A percentile compares a stretch with the other conserved stretches of the same genome.
phyloP scores from a whole-genome alignment of 345 rosid genomes.

The Pseudoturritis turrita region DNA sequence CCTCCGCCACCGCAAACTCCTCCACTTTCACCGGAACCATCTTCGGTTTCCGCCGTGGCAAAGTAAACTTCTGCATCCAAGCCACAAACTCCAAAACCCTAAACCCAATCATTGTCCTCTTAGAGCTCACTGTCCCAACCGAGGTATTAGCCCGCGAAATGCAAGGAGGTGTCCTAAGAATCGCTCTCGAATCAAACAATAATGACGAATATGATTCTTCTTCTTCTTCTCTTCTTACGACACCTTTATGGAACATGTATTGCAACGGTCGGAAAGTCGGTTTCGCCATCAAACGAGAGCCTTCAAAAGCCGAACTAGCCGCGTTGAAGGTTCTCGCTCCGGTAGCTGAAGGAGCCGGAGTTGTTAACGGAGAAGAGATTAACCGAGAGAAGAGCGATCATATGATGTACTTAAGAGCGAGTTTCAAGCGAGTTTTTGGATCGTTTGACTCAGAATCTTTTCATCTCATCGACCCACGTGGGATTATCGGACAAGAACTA shows the following conservation, averaged over 20 bases:
- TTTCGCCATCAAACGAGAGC: slow-evolving; percentile 53
- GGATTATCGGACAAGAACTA: slow-evolving; percentile 64
- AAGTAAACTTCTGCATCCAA: slow-evolving; percentile 62
- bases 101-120: slow-evolving; percentile 46
- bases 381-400: slow-evolving; percentile 34
- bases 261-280: slow-evolving; percentile 73
- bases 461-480: slow-evolving; percentile 65
- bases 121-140: slow-evolving; percentile 54
- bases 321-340: slow-evolving; percentile 48
- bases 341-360: slow-evolving; percentile 61
- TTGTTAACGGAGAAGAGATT: slow-evolving; percentile 40
- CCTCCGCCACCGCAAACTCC: slow-evolving; percentile 25
- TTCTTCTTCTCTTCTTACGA: slow-evolving; percentile 38
- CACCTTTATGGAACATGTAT: slow-evolving; percentile 58
- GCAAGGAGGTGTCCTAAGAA: slow-evolving; percentile 52
- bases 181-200: slow-evolving; percentile 47
- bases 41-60: slow-evolving; percentile 56
- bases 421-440: slow-evolving; percentile 45
- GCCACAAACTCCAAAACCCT: slow-evolving; percentile 38
- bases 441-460: slow-evolving; percentile 59
- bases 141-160: slow-evolving; percentile 56
- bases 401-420: slow-evolving; percentile 62
- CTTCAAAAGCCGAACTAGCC: slow-evolving; percentile 41
- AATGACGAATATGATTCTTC: neutral
- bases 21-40: slow-evolving; percentile 54